A percentile compares a stretch with the other conserved stretches of the same genome.
phyloP scores from a whole-genome alignment of 257 asterid species.

The Solanum boliviense region DNA sequence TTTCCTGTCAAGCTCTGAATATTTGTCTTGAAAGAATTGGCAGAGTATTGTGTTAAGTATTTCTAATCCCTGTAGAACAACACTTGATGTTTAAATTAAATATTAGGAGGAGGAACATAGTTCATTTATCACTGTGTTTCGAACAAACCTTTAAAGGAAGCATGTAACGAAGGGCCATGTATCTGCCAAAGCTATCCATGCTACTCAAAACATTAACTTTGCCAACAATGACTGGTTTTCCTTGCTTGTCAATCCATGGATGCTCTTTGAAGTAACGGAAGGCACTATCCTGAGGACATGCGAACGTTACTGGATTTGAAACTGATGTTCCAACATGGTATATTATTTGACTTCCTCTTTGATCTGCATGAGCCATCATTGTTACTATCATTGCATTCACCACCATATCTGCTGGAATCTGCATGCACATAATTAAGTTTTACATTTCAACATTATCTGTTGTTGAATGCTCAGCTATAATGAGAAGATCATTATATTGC shows the following conservation, averaged over 20 bases:
- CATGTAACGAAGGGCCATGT: conserved; percentile 51
- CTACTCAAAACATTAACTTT: conserved; percentile 35
- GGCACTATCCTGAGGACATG: conserved; percentile 35
- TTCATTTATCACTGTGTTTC: not conserved
- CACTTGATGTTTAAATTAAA: not conserved
- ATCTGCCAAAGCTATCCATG: conserved; percentile 56
- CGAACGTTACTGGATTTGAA: conserved; percentile 45
- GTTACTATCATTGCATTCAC: conserved; percentile 82
- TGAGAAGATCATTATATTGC: not conserved
- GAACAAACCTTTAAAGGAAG: conserved; percentile 67
- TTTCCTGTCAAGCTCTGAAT: conserved; percentile 36
- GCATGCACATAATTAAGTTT: not conserved
- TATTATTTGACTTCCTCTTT: conserved; percentile 21
- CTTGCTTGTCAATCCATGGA: conserved; percentile 75
- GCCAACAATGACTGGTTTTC: conserved; percentile 63
- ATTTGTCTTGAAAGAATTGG: conserved; percentile 45
- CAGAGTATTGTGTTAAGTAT: conserved; percentile 54
- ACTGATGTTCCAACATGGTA: conserved; percentile 77
- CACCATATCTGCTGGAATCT: conserved; percentile 97
- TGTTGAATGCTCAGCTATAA: not conserved
- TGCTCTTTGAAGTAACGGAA: conserved; percentile 39
- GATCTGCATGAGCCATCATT: conserved; percentile 45
- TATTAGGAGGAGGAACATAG: not conserved
- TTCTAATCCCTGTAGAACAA: conserved; percentile 40
- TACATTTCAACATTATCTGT: not conserved